Base-by-base conservation (phyloP, 108 stramenopile genomes). In the Cyclotella baltica region DNA sequence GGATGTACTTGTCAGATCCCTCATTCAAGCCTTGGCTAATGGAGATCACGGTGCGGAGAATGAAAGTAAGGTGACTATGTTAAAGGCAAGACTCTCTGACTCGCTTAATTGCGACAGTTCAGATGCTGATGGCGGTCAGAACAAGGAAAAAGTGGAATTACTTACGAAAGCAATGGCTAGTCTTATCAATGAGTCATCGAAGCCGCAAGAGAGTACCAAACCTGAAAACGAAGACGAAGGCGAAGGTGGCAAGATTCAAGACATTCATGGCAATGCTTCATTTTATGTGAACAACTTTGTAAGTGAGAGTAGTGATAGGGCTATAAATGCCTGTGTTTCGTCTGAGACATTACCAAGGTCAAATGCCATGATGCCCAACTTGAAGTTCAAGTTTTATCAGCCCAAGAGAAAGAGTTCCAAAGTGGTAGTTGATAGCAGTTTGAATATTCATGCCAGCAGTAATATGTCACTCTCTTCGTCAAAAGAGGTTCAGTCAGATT, bases 1-100 rank as follows among this genome's bases (percentile, higher is more conserved):
- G 31, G 52, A 70, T 36, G 13, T 55, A 4, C 51, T 70, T 23
- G 68, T 70, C 31, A 30, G 33, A 18, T 35, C 51, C 0, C 31
- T 70, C 51, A 40, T 70, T 36, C 31, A 50, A 22, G 48, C 68
- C 48, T 55, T 70, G 30, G 23, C 6, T 3, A 30, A 52, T 56
- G 52, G 38, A 23, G 68, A 55, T 23, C 13, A 70, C 18, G 68
- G 18, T 29, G 20, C 2, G 36, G 29, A 23, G 33, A 50, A n/a
- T 20, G n/a, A n/a, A n/a, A n/a, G n/a, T n/a, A n/a, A 52, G n/a
- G 18, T 52, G 51, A n/a, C 51, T 52, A 52, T 28, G 33, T 48
- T 52, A 34, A 53, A 55, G 27, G 15, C 51, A 5, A 35, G 23
- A 9, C 34, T 25, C 18, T 70, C 68, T 22, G 51, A 52, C 1